These are phyloP conservation scores for Perkinsus olseni DNA, from an alignment of 169 alveolate genomes.

Conservation along the genomic window DNA sequence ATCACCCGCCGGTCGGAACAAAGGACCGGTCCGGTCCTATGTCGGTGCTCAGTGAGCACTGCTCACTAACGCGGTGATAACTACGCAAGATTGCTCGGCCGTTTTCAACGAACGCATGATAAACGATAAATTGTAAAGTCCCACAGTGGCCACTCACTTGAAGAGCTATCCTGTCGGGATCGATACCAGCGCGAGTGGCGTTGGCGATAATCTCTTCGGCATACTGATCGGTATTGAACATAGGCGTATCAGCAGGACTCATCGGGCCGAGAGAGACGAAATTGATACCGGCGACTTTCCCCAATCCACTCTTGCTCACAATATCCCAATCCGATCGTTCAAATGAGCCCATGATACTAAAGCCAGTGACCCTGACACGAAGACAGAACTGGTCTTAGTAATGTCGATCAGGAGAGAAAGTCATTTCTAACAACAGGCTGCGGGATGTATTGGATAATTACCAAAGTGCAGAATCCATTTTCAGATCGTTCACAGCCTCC, in stretches of 20 bases:
- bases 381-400: background rate
- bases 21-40: no score
- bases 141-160: no score
- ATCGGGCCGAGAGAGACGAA: background rate
- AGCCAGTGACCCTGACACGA: background rate
- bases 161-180: background rate
- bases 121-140: no score
- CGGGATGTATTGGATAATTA: background rate
- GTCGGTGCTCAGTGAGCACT: no score
- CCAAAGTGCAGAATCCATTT: background rate
- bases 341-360: background rate
- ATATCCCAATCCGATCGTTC: background rate
- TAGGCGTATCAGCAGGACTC: background rate
- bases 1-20: background rate
- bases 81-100: no score
- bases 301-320: background rate
- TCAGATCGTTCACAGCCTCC: background rate
- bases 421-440: background rate
- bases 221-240: background rate
- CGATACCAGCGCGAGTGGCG: background rate
- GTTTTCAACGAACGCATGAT: no score
- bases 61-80: no score
- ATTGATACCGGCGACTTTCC: background rate
- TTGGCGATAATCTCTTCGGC: background rate
- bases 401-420: background rate